Evolutionary conservation across 2,329 filamentous ascomycete species (phyloP), one percentile per base, ranked within the genome.

Genomic region (Aspergillus novofumigatus): DNA sequence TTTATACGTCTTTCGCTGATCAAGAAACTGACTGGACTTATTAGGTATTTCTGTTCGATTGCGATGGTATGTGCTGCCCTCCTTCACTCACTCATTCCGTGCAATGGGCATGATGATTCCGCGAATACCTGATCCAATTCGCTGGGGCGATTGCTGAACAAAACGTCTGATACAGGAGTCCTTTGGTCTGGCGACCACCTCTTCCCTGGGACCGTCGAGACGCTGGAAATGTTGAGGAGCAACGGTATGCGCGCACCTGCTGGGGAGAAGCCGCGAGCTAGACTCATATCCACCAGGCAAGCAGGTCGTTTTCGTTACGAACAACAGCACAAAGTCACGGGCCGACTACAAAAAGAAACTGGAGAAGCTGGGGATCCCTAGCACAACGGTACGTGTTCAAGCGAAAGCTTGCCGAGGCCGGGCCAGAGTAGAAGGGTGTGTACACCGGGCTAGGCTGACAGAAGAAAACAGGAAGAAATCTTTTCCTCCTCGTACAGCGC

Each of bases 321-420:
- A 99, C 79, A 99, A 99, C 80, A 97, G 92, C 70, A 97, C 94
- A 56, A 99, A 99, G 74, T 96, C 93, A 10, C 89, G 94, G 56
- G 80, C 84, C 51, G 92, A 97, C 72, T 99, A 99, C 77, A 88
- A 89, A 73, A 91, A 93, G 80, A 99, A 97, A 72, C 87, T 99
- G 59, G 85, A 89, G 49, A 79, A 79, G 54, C 83, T 97, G 72
- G 89, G 89, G 49, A 96, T 99, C 67, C 87, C 89, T 1, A 87
- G 86, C 65, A 81, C 84, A 57, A 85, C 89, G 60, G 83, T 85
- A 69, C 29, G 75, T 69, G 10, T 28, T n/a, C 51, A 48, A 29
- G 57, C 45, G 8, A n/a, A 38, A 7, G 32, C 32, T 38, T 38
- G 32, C 32, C 5, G 14, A 17, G 14, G 6, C 32, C 17, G 32